Base-by-base conservation (phyloP, 177 flowering plant species). In the Vitis hybrid region DNA sequence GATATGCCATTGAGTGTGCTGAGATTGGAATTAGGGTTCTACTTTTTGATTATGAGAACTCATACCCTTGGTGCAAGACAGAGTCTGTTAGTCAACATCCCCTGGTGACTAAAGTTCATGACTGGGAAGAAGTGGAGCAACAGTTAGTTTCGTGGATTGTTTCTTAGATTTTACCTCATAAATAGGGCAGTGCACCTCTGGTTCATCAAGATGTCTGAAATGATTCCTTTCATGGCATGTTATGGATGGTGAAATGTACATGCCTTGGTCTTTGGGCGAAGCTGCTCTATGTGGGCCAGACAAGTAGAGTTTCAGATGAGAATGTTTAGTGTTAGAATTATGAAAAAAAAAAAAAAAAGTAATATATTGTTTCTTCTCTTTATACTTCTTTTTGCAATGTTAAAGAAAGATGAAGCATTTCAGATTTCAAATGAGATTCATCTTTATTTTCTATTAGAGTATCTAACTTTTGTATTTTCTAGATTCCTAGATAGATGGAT, bases 51-150 rank as follows among this genome's bases (percentile, higher is more conserved):
- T 92, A 86, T 66, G 86, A 90, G 69, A 88, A 89, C 65, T 83
- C 97, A 3, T 92, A 92, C 72, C 97, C 97, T 8, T 92, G 95
- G 97, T 80, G 80, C 80, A 92, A 92, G 79, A 78, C 74, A 0
- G 91, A 83, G 30, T 81, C 84, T 7, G 70, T 81, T 9, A 48
- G 74, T 78, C 72, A 71, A 70, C 93, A 90, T 58, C 95, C 97
- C n/a, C 78, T 88, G 52, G 91, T 90, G 66, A 90, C 89, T 14
- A 89, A 81, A 73, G 97, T 92, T 68, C 87, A 84, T 65, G 85
- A 86, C 74, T 92, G 97, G 97, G 83, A 85, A 72, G 92, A 89
- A 80, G 95, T 85, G 67, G 93, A 90, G 81, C 84, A 83, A 46
- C 84, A 84, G 24, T 58, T 92, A 46, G 72, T 68, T 1, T 82